phyloP scores from a whole-genome alignment of 371 early-diverging fungal genomes.

The Mortierella sp. region DNA sequence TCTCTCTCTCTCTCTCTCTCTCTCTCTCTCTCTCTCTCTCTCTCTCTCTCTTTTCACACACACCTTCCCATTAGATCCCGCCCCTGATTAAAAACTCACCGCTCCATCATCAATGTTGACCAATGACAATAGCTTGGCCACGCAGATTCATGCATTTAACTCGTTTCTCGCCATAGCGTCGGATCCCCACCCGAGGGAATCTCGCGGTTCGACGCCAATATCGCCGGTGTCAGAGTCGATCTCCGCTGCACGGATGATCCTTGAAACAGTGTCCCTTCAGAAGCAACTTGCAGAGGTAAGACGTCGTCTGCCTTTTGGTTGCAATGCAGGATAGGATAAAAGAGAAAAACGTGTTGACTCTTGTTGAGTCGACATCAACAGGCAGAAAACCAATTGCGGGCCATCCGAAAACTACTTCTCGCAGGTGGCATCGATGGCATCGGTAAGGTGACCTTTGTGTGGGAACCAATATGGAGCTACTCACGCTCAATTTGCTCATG shows the following conservation, averaged over 20 bases:
- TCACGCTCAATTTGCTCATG: background rate
- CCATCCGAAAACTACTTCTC: conserved; percentile 11
- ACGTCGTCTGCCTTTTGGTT: too few species aligned
- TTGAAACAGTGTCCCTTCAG: conserved; percentile 5
- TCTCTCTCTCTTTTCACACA: too few species aligned
- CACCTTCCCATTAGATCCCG: too few species aligned
- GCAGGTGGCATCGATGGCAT: conserved; percentile 5
- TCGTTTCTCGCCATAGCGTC: conserved; percentile 16
- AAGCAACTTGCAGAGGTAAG: conserved; percentile 17
- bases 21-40: conserved; percentile 3
- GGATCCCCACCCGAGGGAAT: background rate
- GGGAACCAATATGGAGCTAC: background rate
- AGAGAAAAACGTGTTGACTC: too few species aligned
- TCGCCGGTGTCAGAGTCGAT: background rate
- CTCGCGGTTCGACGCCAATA: background rate
- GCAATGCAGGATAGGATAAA: too few species aligned
- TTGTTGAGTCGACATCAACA: background rate
- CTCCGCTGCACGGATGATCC: conserved; percentile 4
- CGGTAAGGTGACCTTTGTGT: background rate
- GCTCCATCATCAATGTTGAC: background rate
- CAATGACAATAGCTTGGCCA: conserved; percentile 3
- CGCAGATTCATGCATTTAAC: conserved; percentile 9
- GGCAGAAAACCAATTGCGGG: conserved; percentile 13
- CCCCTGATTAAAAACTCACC: too few species aligned
- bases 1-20: background rate